Base-by-base conservation (phyloP, 768 basidiomycete species). In the Auricularia sp. region DNA sequence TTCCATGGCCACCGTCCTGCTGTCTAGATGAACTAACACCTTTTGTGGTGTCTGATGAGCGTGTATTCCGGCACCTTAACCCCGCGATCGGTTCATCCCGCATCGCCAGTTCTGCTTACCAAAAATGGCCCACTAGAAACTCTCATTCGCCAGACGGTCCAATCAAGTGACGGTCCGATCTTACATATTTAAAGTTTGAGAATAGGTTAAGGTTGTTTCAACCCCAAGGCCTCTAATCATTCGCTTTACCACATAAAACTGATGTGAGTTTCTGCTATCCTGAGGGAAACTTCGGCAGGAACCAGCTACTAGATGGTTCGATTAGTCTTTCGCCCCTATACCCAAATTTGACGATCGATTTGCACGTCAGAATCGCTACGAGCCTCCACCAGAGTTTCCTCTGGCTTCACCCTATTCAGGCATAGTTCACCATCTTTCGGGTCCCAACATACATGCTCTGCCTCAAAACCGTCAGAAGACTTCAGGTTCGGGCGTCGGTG, bases 321-420 rank as follows among this genome's bases (percentile, higher is more conserved):
- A 91, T 90, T 89, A 88, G 89, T 90, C 89, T 90, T 90, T 90
- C 86, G 85, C 88, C 89, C 89, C 89, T 90, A 90, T 90, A 89
- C 88, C 87, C 88, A 89, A 88, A 87, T 90, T 88, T 80, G 86
- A 90, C 88, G 85, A 90, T 89, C 86, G 88, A 90, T 90, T 90
- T 91, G 89, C 89, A 90, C 86, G 87, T 90, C 89, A 91, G 89
- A 90, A 91, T 87, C 85, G 88, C 89, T 90, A 88, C 86, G 85
- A 88, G 86, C 89, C 87, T 90, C 88, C 88, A 90, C 87, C 89
- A 90, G 88, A 88, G 89, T 91, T 90, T 90, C 88, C 89, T 88
- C 88, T 90, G 89, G 88, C 89, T 90, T 89, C 85, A 82, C 87
- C 87, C 86, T 89, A 86, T 85, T 86, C 87, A 88, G 80, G 82